These are phyloP conservation scores for Diaporthe humulicola DNA, from an alignment of 2,329 filamentous ascomycete genomes.

Conservation along the genomic window DNA sequence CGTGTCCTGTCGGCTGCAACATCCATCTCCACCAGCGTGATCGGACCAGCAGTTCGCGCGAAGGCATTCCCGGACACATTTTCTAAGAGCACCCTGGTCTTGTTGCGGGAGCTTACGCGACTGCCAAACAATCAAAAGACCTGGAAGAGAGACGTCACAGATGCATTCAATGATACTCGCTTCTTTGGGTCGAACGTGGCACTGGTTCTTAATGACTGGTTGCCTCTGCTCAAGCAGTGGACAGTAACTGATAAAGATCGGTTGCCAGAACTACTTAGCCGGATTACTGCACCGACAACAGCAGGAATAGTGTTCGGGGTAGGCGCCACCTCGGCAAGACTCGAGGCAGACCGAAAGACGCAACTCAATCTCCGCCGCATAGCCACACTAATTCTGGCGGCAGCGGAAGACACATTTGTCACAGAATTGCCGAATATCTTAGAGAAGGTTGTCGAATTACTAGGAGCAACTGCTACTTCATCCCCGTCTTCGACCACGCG, in stretches of 20 bases:
- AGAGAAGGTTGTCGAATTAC: constrained; percentile 88
- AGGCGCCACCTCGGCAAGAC: constrained; percentile 89
- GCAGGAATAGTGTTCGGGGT: constrained; percentile 99
- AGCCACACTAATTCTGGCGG: constrained; percentile 82
- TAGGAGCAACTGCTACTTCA: constrained; percentile 85
- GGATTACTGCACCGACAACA: constrained; percentile 86
- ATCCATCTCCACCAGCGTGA: constrained; percentile 85
- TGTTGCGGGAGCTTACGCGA: constrained; percentile 83
- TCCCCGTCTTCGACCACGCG: constrained; percentile 92
- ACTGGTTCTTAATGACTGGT: constrained; percentile 81
- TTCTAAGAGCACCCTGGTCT: constrained; percentile 75
- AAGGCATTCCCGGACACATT: constrained; percentile 91
- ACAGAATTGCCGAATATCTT: constrained; percentile 79
- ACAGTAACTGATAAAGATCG: constrained; percentile 88
- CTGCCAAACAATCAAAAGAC: constrained; percentile 85
- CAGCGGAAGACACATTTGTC: constrained; percentile 83
- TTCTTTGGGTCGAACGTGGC: constrained; percentile 82
- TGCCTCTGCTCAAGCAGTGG: constrained; percentile 88
- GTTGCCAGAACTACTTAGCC: constrained; percentile 82
- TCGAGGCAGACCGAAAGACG: constrained; percentile 95
- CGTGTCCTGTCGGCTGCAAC: constrained; percentile 83
- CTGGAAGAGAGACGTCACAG: constrained; percentile 93
- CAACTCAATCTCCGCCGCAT: constrained; percentile 90
- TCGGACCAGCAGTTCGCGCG: constrained; percentile 85
- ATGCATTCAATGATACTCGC: constrained; percentile 90